A percentile compares a stretch with the other conserved stretches of the same genome.
Evolutionary conservation across 192 early-diverging fungal species (phyloP).

Genomic region (Entomortierella lignicola): DNA sequence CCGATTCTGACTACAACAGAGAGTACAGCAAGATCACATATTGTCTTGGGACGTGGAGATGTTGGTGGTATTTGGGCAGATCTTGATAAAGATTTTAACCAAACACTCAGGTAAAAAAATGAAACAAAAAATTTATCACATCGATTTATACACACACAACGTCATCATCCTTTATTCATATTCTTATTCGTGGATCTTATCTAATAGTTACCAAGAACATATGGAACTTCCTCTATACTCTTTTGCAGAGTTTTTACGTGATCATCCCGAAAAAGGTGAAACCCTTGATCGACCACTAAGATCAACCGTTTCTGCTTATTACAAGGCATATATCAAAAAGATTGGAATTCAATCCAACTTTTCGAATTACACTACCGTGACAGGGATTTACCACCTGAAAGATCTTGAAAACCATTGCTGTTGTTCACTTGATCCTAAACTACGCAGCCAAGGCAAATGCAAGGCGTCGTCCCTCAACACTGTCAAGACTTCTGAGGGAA

Average conservation of each 20-base stretch:
- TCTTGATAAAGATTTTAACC: conserved; percentile 41
- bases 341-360: conserved; percentile 40
- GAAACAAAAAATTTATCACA: too few relatives aligned
- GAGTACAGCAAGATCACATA: conserved; percentile 26
- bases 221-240: conserved; percentile 50
- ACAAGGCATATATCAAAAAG: conserved; percentile 29
- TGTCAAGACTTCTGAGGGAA: not conserved
- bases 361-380: conserved; percentile 37
- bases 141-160: too few relatives aligned
- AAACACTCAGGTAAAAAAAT: conserved; percentile 50
- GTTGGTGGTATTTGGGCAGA: conserved; percentile 52
- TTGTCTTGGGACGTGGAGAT: conserved; percentile 41
- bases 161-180: too few relatives aligned
- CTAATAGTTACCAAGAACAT: conserved; percentile 41
- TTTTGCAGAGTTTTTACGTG: conserved; percentile 31
- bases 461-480: not conserved
- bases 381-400: conserved; percentile 42
- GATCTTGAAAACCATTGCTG: conserved; percentile 42
- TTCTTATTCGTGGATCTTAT: not conserved
- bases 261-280: conserved; percentile 26
- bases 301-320: conserved; percentile 48
- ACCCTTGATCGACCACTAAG: conserved; percentile 34
- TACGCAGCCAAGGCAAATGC: not conserved
- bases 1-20: not conserved
- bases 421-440: conserved; percentile 24